Conservation (phyloP, 2,329 filamentous ascomycete genomes). For the Aaosphaeria arxii region DNA sequence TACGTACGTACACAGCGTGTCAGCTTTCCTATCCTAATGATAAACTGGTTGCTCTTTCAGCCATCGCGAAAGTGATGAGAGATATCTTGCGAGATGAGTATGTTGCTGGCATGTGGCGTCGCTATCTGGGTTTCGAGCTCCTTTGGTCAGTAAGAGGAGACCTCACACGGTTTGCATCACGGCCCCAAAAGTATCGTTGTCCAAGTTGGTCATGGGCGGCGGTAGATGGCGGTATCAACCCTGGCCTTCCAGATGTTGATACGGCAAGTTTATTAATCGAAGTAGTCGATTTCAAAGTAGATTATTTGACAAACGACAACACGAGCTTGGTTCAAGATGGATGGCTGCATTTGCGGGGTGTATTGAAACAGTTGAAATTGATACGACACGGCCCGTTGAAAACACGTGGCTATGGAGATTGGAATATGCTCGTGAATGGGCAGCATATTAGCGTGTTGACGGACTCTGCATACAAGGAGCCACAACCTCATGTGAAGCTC, state of each 20-base stretch:
- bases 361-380: too few relatives aligned
- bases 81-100: neutral
- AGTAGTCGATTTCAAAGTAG: too few relatives aligned
- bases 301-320: too few relatives aligned
- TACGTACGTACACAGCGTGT: neutral
- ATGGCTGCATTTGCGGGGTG: too few relatives aligned
- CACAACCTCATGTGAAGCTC: too few relatives aligned
- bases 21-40: neutral
- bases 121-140: neutral
- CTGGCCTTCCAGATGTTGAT: neutral
- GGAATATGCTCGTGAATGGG: too few relatives aligned
- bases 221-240: neutral
- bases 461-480: too few relatives aligned
- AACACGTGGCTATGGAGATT: too few relatives aligned
- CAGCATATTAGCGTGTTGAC: too few relatives aligned
- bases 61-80: neutral
- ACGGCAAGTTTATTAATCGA: too few relatives aligned
- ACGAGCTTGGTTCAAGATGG: too few relatives aligned
- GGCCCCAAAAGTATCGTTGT: neutral
- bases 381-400: too few relatives aligned
- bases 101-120: neutral
- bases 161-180: neutral
- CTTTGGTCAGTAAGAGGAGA: neutral
- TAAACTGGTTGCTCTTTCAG: neutral
- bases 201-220: neutral